A percentile compares a stretch with the other conserved stretches of the same genome.
Evolutionary conservation across 2,329 filamentous ascomycete species (phyloP).

Genomic region (Aureobasidium musti): DNA sequence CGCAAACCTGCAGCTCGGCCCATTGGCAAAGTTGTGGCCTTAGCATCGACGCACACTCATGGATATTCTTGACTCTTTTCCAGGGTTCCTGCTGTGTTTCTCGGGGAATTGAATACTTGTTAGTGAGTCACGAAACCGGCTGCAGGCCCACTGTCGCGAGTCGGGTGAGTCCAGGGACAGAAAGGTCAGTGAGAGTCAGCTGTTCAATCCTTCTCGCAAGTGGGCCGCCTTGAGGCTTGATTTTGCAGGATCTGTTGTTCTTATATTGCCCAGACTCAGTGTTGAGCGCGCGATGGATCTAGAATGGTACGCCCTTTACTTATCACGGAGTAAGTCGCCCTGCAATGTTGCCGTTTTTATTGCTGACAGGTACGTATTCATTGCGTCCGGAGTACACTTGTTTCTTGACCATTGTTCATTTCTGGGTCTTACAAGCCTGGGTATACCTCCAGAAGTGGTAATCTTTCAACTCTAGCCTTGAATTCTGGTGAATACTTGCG

Average conservation of each 20-base stretch:
- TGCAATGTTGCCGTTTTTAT: not conserved
- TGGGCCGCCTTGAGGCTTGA: not conserved
- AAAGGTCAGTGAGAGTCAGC: not conserved
- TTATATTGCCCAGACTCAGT: not conserved
- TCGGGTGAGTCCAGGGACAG: not conserved
- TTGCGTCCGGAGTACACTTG: not conserved
- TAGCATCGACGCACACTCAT: not conserved
- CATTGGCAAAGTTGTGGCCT: not conserved
- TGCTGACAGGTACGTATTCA: conserved; percentile 20
- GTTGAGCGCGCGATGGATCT: conserved; percentile 15
- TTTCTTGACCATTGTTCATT: conserved; percentile 7
- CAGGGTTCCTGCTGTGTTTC: conserved; percentile 1
- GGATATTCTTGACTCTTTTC: not conserved
- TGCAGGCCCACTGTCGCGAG: not conserved
- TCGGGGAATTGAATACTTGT: not conserved
- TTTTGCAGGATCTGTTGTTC: not conserved
- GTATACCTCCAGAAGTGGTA: not conserved
- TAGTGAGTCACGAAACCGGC: not conserved
- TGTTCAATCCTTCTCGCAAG: not conserved
- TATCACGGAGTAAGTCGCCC: not conserved
- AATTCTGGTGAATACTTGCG: not conserved
- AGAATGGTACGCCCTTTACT: not conserved
- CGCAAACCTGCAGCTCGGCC: conserved; percentile 11
- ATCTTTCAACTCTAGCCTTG: not conserved
- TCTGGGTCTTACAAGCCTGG: not conserved